Evolutionary conservation across 1,139 yeast genomes (phyloP).

Genomic region (Pichia sp.): DNA sequence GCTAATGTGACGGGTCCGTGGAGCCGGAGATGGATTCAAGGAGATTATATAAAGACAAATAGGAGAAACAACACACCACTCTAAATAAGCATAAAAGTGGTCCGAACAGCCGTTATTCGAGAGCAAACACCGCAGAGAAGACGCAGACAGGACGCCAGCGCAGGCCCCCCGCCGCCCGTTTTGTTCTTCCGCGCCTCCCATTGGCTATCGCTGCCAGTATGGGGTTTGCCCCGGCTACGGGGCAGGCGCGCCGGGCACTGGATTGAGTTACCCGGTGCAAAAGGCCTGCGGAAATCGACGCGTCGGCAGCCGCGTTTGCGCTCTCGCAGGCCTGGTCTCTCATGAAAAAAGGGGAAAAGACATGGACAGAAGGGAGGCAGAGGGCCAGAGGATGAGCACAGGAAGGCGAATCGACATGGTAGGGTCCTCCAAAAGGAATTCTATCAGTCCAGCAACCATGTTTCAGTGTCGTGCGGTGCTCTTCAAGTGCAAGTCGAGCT

Average conservation of each 20-base stretch:
- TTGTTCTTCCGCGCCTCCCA: neutral
- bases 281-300: too few species aligned
- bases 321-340: too few species aligned
- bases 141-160: too few species aligned
- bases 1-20: too few species aligned
- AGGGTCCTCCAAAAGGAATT: neutral
- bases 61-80: neutral
- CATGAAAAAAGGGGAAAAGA: too few species aligned
- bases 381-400: neutral
- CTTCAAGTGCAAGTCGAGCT: neutral
- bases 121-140: neutral
- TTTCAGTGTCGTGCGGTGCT: conserved; percentile 2
- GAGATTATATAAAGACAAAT: too few species aligned
- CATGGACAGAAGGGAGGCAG: too few species aligned
- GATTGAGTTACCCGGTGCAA: too few species aligned
- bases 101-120: neutral
- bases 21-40: too few species aligned
- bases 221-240: too few species aligned
- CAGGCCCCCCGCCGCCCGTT: neutral
- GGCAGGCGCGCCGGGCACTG: too few species aligned
- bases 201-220: neutral
- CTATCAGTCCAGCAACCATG: neutral
- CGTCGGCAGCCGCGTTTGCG: too few species aligned
- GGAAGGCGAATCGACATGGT: neutral
- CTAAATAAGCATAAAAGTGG: neutral